phyloP scores from a whole-genome alignment of 1,284 basidiomycete genomes.

The Rhodotorula glutinis region DNA sequence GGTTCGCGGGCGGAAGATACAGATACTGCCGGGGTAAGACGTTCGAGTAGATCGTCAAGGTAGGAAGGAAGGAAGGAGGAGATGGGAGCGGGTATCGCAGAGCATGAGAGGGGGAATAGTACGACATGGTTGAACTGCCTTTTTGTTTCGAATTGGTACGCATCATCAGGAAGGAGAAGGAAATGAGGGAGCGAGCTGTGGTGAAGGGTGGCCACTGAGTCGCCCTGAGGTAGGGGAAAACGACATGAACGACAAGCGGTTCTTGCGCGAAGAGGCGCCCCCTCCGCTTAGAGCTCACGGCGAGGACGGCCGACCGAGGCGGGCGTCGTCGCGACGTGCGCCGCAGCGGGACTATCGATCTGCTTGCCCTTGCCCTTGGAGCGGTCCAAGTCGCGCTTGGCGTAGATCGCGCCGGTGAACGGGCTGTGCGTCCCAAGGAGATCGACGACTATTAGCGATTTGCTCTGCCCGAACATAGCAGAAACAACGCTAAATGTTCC shows the following conservation, averaged over 20 bases:
- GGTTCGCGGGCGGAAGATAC: no score
- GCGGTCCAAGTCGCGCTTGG: constrained; percentile 29
- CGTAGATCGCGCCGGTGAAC: constrained; percentile 41
- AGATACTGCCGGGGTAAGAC: not conserved
- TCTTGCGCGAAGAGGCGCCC: no score
- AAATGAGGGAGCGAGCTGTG: not conserved
- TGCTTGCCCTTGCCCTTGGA: constrained; percentile 8
- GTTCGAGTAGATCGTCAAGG: no score
- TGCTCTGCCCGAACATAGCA: no score
- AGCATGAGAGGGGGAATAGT: not conserved
- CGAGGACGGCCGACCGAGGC: no score
- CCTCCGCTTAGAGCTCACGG: constrained; percentile 9
- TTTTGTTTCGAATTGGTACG: not conserved
- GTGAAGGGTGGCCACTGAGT: not conserved
- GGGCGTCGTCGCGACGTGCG: not conserved
- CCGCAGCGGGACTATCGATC: not conserved
- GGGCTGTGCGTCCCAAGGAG: constrained; percentile 14
- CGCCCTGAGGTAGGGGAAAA: no score
- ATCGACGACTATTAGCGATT: not conserved
- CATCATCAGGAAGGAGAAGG: not conserved
- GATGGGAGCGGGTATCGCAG: not conserved
- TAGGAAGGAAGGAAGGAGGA: no score
- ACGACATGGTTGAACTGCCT: constrained; percentile 1
- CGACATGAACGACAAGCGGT: no score
- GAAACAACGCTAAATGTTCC: no score